A percentile compares a stretch with the other conserved stretches of the same genome.
Evolutionary conservation across 1,139 yeast genomes (phyloP).

Genomic region (Hansenula anomala): DNA sequence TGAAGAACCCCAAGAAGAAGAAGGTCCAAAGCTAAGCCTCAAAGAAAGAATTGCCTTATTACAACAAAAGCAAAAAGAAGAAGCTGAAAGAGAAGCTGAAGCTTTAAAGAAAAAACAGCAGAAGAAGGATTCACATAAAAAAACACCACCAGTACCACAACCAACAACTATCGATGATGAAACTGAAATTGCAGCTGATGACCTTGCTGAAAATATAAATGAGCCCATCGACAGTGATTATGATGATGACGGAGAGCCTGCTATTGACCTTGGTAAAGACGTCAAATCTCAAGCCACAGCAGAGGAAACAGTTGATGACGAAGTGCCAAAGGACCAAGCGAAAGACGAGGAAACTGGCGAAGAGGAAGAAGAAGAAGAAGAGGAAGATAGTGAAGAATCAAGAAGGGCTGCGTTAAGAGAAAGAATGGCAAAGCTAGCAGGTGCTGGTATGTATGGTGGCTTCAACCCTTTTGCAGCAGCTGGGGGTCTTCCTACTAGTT

Average conservation of each 20-base stretch:
- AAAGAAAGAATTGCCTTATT: conserved; percentile 83
- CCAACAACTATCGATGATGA: not conserved
- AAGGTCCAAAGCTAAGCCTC: conserved; percentile 70
- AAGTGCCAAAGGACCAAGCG: conserved; percentile 22
- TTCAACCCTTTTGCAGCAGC: conserved; percentile 47
- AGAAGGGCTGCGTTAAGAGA: conserved; percentile 78
- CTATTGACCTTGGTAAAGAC: conserved; percentile 1
- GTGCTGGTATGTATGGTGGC: conserved; percentile 81
- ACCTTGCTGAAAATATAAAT: too few species aligned
- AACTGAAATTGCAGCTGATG: not conserved
- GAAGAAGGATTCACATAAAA: conserved; percentile 42
- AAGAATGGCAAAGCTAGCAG: conserved; percentile 94
- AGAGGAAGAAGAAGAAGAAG: conserved; percentile 42
- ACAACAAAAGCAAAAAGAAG: conserved; percentile 78
- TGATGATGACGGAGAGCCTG: conserved; percentile 5
- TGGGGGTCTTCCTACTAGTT: conserved; percentile 27
- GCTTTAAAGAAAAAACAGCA: conserved; percentile 54
- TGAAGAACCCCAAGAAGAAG: conserved; percentile 39
- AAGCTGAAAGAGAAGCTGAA: conserved; percentile 70
- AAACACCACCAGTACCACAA: conserved; percentile 7
- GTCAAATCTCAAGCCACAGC: conserved; percentile 18
- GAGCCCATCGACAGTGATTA: not conserved
- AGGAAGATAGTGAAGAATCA: conserved; percentile 72
- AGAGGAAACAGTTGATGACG: conserved; percentile 24
- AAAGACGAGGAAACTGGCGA: conserved; percentile 21